Evolutionary conservation across 371 early-diverging fungal genomes (phyloP), one percentile per base, ranked within the genome.

Genomic region (Rhizopus stolonifer): DNA sequence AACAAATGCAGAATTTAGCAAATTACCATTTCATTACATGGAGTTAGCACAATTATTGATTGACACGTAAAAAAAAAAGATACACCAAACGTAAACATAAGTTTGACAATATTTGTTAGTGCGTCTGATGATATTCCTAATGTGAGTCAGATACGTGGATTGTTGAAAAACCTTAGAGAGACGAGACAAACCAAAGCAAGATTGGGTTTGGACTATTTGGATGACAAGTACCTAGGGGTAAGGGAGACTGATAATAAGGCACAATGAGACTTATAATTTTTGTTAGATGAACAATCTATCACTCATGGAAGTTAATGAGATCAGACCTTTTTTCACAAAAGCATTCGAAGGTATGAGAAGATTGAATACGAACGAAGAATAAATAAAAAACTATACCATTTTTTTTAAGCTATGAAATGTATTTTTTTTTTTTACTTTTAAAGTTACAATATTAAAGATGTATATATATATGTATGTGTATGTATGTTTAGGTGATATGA

Each of bases 231-330:
- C 64, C 73, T 93, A 13, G 89, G 88, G 67, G 85, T 84, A 72
- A 58, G 51, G 47, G 21, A 14, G 14, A 40, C 11, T 23, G 13
- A 22, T 26, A 29, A 52, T 24, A 39, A 32, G 6, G 39, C 21
- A 32, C 5, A 34, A 36, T n/a, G n/a, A 29, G 6, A 29, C 17
- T 31, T 46, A 36, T 18, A 52, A 33, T 14, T 52, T 1, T 23
- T 43, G 2, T 4, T 62, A 85, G 83, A 84, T 92, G 83, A 88
- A 92, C 57, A 88, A 90, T 53, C 60, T 93, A 48, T 84, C 91
- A 14, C 65, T 83, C 3, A 89, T 90, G 81, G 95, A 95, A 61
- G 81, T 95, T 60, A 93, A 93, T 50, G 92, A 92, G 62, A 89
- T 95, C 48, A 79, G 92, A 21, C 94, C 95, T 0, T 84, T 92